Evolutionary conservation across 768 basidiomycete genomes (phyloP), one percentile per base, ranked within the genome.

Genomic region (Hypholoma fasciculare): DNA sequence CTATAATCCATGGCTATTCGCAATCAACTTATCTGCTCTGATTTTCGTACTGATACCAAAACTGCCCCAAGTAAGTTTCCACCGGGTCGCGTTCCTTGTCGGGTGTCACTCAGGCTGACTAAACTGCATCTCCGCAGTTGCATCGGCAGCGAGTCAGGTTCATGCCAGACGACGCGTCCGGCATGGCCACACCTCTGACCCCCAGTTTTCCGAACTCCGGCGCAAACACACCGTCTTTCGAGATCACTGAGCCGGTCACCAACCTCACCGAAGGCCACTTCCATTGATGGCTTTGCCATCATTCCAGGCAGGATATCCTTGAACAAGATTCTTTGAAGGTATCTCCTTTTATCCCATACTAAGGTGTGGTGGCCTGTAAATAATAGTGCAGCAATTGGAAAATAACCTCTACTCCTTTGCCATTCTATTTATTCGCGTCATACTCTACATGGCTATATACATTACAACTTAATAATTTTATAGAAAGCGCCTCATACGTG

Each of bases 1-100:
- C 66, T 99, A 98, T 74, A 87, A 99, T 64, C 94, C 92, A 8
- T 94, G 91, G 83, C 66, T 96, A 52, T 99, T 99, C 70, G 86
- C 90, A 36, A 76, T 99, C 68, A 98, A 98, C 68, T 80, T 98
- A 60, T 78, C 89, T 2, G 89, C 94, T 2, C 79, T 92, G 13
- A 71, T 82, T 37, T 77, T 96, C 60, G 90, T 91, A 23, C 84
- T 98, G 59, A 88, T 97, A 62, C 96, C 97, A 27, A 98, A 98
- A 74, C 82, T 98, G n/a, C 97, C 97, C 42, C 87, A 90, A 76
- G 95, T 95, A 73, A 63, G 83, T 51, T 53, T 7, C 9, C 47
- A 17, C 26, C 44, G 52, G 38, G 34, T 42, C 56, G 38, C 30
- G 30, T 36, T 20, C 42, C 17, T 26, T 38, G 38, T 27, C 11